Evolutionary conservation across 306 rosid species (phyloP).

Genomic region (Prunus armeniaca): DNA sequence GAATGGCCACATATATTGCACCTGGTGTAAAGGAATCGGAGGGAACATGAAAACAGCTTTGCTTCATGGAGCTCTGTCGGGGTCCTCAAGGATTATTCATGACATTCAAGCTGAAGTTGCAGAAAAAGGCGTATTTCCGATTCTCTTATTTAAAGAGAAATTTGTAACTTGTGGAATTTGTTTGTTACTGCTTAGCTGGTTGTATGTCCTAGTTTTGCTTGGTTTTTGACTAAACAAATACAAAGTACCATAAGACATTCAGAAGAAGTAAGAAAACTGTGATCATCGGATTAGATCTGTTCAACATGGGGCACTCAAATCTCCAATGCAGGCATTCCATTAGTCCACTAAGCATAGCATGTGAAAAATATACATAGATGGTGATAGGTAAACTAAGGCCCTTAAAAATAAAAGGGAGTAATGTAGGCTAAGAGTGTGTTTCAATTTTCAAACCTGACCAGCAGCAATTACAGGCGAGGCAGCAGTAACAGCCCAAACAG

Average conservation of each 20-base stretch:
- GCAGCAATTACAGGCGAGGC: constrained; percentile 84
- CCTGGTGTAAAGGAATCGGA: not conserved
- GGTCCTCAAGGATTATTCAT: not conserved
- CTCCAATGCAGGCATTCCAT: not conserved
- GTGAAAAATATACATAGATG: no score
- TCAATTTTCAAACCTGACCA: constrained; percentile 54
- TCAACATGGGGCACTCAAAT: not conserved
- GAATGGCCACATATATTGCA: not conserved
- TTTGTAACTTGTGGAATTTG: not conserved
- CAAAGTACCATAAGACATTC: not conserved
- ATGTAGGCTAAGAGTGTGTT: not conserved
- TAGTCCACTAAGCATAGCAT: not conserved
- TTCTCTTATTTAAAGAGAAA: not conserved
- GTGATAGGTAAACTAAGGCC: no score
- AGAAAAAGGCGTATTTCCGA: not conserved
- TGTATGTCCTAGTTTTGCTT: not conserved
- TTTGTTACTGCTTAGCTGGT: not conserved
- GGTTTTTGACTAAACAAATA: not conserved
- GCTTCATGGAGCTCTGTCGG: not conserved
- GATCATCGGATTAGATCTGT: not conserved
- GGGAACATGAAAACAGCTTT: not conserved
- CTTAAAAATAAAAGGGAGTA: not conserved
- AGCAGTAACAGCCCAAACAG: constrained; percentile 64
- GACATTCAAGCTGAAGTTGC: not conserved
- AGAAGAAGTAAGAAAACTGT: not conserved